Conservation (phyloP, 306 rosid genomes). For the Aeschynomene evenia region DNA sequence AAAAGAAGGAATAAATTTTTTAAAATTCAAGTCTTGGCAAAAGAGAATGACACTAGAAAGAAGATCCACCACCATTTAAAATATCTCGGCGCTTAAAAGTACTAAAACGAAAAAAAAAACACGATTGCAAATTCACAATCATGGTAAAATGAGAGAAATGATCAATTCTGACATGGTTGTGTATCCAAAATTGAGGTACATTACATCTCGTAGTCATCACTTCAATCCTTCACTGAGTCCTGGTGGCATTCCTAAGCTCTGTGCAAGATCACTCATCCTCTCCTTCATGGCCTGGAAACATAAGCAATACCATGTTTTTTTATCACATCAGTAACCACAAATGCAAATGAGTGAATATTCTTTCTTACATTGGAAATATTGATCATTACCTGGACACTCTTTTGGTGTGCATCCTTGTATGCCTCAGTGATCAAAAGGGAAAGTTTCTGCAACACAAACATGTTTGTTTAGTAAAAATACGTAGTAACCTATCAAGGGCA, state of each 20-base stretch:
- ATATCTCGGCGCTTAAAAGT: background rate
- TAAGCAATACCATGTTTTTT: slow-evolving; percentile 13
- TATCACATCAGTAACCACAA: slow-evolving; percentile 18
- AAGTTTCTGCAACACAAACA: slow-evolving; percentile 57
- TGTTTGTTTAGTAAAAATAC: background rate
- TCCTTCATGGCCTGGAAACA: slow-evolving; percentile 57
- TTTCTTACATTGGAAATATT: slow-evolving; percentile 1
- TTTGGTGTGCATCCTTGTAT: slow-evolving; percentile 81
- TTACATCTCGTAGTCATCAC: slow-evolving; percentile 39
- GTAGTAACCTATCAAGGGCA: background rate
- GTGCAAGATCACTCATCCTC: slow-evolving; percentile 56
- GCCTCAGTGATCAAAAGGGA: slow-evolving; percentile 81
- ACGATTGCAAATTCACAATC: slow-evolving; percentile 24
- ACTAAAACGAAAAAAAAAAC: background rate
- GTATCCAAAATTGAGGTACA: slow-evolving; percentile 54
- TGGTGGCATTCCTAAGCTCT: slow-evolving; percentile 50
- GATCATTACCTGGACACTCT: slow-evolving; percentile 62
- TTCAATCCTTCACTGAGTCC: slow-evolving; percentile 43
- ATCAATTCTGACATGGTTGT: slow-evolving; percentile 35
- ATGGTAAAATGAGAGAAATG: slow-evolving; percentile 20
- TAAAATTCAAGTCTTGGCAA: too few relatives aligned
- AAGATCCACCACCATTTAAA: slow-evolving; percentile 3
- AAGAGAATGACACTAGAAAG: background rate
- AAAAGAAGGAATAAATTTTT: too few relatives aligned
- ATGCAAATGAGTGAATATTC: background rate